These are phyloP conservation scores for Exobasidium cylindrosporum DNA, from an alignment of 1,284 basidiomycete genomes.

Conservation along the genomic window DNA sequence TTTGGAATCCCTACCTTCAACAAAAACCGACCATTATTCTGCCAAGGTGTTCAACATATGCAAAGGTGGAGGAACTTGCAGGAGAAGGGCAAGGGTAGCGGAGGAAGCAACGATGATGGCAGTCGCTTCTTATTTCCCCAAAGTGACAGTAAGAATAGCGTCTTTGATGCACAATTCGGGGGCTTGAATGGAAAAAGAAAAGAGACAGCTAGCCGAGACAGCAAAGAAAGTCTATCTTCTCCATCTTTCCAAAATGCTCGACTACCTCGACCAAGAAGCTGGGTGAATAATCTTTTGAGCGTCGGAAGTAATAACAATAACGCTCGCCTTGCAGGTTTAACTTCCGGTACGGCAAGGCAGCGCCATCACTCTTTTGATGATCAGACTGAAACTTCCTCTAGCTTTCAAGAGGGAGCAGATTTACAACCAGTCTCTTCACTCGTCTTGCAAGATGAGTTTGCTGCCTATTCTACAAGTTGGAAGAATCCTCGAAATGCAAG, in stretches of 20 bases:
- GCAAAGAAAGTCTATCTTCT: neutral
- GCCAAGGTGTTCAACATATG: neutral
- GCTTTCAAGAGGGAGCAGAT: neutral
- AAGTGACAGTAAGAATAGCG: neutral
- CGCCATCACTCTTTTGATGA: constrained; percentile 23
- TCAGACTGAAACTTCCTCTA: neutral
- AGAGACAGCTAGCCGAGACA: neutral
- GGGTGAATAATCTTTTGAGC: constrained; percentile 31
- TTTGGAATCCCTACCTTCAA: neutral
- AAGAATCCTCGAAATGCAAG: no score
- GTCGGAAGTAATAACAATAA: constrained; percentile 9
- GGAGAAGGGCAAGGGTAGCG: constrained; percentile 1
- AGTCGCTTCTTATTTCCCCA: neutral
- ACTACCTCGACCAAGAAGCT: constrained; percentile 25
- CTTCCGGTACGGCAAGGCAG: neutral
- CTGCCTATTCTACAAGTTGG: neutral
- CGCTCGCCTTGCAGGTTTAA: constrained; percentile 18
- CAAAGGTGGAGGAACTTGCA: constrained; percentile 1
- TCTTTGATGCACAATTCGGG: neutral
- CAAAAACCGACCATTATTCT: neutral
- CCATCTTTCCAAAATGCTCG: constrained; percentile 10
- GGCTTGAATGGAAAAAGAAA: constrained; percentile 6
- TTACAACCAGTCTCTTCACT: constrained; percentile 9
- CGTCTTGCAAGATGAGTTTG: constrained; percentile 7
- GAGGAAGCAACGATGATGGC: neutral